Conservation (phyloP, 129 eudicot genomes). For the Flaveria trinervia region DNA sequence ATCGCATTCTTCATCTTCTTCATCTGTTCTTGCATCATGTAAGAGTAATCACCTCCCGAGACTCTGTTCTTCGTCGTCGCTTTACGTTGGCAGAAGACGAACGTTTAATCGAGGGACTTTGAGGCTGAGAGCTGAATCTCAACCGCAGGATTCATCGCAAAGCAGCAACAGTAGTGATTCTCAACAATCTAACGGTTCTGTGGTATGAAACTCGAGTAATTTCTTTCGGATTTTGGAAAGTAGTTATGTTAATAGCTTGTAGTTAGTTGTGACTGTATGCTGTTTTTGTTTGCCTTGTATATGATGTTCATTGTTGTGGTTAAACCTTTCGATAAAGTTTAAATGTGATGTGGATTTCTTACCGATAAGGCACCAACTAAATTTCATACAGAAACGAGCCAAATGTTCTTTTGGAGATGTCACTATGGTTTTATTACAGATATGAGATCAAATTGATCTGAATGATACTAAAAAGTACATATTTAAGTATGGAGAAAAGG, state of each 20-base stretch:
- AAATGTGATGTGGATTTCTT: background rate
- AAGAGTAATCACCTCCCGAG: constrained; percentile 33
- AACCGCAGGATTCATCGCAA: constrained; percentile 38
- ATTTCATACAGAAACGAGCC: background rate
- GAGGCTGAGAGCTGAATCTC: constrained; percentile 51
- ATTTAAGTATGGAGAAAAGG: constrained; percentile 2
- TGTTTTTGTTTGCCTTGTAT: background rate
- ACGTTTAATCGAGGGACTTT: constrained; percentile 40
- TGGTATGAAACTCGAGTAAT: constrained; percentile 46
- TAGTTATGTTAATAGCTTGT: background rate
- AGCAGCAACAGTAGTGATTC: constrained; percentile 42
- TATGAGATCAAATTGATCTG: constrained; percentile 20
- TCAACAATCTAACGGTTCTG: constrained; percentile 63
- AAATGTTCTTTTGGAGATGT: background rate
- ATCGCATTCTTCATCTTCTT: constrained; percentile 40
- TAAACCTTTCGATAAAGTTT: background rate
- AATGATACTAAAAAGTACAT: background rate
- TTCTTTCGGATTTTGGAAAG: background rate
- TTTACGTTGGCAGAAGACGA: constrained; percentile 44
- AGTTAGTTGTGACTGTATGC: constrained; percentile 1
- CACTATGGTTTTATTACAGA: constrained; percentile 1
- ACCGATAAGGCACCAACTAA: no score
- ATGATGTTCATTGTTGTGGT: background rate
- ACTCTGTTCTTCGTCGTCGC: constrained; percentile 30
- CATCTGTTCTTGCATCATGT: constrained; percentile 35